These are phyloP conservation scores for Ogataea ganodermae DNA, from an alignment of 805 yeast genomes.

Conservation along the genomic window DNA sequence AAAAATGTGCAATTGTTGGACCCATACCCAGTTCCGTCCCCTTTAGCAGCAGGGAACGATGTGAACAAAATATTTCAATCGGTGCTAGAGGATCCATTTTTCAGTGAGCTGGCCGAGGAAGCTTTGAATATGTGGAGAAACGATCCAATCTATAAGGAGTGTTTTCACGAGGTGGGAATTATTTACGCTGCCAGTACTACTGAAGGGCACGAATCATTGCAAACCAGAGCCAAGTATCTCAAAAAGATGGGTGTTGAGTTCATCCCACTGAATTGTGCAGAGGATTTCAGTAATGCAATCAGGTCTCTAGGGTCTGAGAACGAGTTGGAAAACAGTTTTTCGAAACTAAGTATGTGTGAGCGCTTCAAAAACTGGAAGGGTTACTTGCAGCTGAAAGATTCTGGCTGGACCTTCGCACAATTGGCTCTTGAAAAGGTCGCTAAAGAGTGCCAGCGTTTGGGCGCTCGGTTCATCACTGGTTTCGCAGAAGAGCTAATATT, in stretches of 20 bases:
- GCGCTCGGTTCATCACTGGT: conserved; percentile 36
- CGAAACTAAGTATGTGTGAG: not conserved
- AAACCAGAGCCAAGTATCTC: conserved; percentile 9
- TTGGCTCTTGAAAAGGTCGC: conserved; percentile 34
- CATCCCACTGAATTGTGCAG: not conserved
- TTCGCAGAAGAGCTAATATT: conserved; percentile 27
- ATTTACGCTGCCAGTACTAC: conserved; percentile 31
- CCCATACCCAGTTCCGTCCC: conserved; percentile 5
- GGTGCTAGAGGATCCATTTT: conserved; percentile 28
- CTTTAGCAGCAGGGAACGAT: conserved; percentile 5
- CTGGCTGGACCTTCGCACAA: conserved; percentile 42
- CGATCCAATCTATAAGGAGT: conserved; percentile 12
- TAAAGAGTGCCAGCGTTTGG: conserved; percentile 32
- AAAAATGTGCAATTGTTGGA: conserved; percentile 22
- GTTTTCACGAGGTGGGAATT: conserved; percentile 37
- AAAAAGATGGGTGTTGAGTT: conserved; percentile 5
- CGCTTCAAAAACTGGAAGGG: conserved; percentile 36
- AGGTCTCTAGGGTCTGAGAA: not conserved
- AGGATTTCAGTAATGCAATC: conserved; percentile 1
- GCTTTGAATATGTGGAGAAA: conserved; percentile 37
- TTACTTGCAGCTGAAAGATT: conserved; percentile 31
- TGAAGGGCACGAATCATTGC: conserved; percentile 1
- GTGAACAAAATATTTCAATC: conserved; percentile 42
- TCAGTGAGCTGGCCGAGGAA: conserved; percentile 37
- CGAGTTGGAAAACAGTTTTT: not conserved